phyloP scores from a whole-genome alignment of 768 basidiomycete genomes.

The Termitomyces heimii region DNA sequence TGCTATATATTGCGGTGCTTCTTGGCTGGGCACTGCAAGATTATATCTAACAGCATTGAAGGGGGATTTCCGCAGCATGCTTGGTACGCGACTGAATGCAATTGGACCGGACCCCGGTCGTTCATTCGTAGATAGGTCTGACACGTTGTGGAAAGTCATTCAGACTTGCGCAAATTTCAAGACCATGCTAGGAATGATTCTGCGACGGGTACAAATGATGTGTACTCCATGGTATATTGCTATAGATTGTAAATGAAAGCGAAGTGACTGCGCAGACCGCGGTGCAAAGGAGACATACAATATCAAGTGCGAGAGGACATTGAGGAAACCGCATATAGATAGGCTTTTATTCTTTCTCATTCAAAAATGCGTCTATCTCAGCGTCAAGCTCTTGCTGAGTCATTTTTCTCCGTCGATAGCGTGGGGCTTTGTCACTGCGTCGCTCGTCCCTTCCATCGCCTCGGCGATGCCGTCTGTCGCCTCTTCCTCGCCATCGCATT shows the following conservation, averaged over 20 bases:
- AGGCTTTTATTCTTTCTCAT: constrained; percentile 28
- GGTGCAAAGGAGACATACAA: constrained; percentile 6
- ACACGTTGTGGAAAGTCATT: no score
- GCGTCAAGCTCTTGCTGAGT: constrained; percentile 78
- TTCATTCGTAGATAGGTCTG: no score
- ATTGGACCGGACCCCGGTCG: no score
- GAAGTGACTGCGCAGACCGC: background rate
- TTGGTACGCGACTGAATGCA: no score
- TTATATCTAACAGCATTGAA: no score
- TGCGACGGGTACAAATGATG: background rate
- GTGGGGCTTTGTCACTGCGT: constrained; percentile 26
- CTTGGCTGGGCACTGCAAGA: no score
- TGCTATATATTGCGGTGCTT: no score
- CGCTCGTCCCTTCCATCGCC: constrained; percentile 19
- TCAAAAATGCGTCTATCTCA: constrained; percentile 76
- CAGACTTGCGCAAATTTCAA: no score
- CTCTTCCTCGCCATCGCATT: constrained; percentile 9
- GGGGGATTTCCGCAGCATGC: no score
- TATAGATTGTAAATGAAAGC: background rate
- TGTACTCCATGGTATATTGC: background rate
- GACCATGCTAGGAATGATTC: background rate
- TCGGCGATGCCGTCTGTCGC: constrained; percentile 15
- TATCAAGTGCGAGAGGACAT: background rate
- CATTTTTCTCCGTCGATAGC: constrained; percentile 41
- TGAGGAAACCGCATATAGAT: background rate